These are phyloP conservation scores for Bathelium albidoporum DNA, from an alignment of 495 filamentous ascomycete genomes.

Conservation along the genomic window DNA sequence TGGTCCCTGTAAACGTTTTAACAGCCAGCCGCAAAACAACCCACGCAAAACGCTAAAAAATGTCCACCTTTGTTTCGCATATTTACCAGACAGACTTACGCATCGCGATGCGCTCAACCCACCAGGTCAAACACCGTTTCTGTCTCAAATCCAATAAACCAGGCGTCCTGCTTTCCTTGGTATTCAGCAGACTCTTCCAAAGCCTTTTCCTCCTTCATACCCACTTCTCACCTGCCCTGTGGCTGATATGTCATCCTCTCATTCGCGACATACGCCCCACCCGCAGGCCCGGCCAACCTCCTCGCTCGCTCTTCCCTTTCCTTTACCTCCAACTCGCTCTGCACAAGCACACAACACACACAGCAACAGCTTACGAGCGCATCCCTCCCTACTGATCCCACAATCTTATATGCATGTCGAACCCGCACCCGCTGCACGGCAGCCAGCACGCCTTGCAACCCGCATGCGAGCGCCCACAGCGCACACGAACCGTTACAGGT, in stretches of 20 bases:
- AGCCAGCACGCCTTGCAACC: conserved; percentile 22
- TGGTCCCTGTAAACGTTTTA: too few species aligned
- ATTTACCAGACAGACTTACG: too few species aligned
- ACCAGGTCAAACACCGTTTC: neutral
- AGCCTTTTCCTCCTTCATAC: neutral
- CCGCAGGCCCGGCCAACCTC: conserved; percentile 22
- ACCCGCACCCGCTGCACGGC: conserved; percentile 17
- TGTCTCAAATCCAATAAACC: neutral
- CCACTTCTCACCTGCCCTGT: conserved; percentile 3
- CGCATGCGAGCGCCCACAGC: conserved; percentile 20
- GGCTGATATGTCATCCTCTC: conserved; percentile 22
- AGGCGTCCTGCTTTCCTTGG: neutral
- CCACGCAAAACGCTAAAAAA: too few species aligned
- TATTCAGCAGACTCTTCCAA: neutral
- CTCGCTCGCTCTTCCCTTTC: conserved; percentile 22
- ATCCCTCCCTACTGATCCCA: conserved; percentile 15
- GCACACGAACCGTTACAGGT: conserved; percentile 19
- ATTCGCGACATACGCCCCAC: conserved; percentile 16
- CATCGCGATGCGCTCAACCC: too few species aligned
- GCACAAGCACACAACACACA: conserved; percentile 24
- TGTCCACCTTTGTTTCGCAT: too few species aligned
- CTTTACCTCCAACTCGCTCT: conserved; percentile 24
- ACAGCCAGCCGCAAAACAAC: too few species aligned
- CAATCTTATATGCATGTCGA: conserved; percentile 23
- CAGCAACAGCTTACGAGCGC: conserved; percentile 19